Conservation (phyloP, 352 stramenopile species). For the Phytopythium mirpurense region DNA sequence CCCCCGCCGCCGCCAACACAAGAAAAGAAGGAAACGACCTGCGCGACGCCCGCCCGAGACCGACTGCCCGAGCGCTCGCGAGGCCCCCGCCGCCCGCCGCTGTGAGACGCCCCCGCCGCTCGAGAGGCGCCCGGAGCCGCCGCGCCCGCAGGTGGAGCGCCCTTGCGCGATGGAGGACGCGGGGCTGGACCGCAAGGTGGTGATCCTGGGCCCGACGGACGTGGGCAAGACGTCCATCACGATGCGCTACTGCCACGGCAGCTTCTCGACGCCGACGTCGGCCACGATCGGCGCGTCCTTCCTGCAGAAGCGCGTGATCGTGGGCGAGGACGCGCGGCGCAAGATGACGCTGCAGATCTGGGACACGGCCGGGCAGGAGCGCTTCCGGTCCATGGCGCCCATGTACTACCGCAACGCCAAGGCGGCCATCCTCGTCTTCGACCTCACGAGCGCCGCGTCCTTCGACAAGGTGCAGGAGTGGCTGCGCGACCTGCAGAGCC, state of each 20-base stretch:
- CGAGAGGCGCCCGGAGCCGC: not conserved
- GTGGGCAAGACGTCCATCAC: slow-evolving; percentile 88
- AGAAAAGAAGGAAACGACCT: too few species aligned
- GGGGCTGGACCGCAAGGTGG: slow-evolving; percentile 83
- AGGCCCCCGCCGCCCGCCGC: too few species aligned
- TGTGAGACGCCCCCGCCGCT: too few species aligned
- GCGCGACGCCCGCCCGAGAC: too few species aligned
- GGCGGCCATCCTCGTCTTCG: slow-evolving; percentile 84
- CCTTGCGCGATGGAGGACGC: slow-evolving; percentile 78
- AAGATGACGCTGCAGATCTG: slow-evolving; percentile 89
- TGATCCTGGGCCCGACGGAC: slow-evolving; percentile 87
- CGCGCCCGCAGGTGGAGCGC: too few species aligned
- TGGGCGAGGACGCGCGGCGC: slow-evolving; percentile 49
- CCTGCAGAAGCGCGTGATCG: slow-evolving; percentile 79
- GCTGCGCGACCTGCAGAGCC: slow-evolving; percentile 76
- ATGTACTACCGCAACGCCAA: slow-evolving; percentile 91
- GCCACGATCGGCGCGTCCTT: slow-evolving; percentile 85
- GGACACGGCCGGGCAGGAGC: slow-evolving; percentile 75
- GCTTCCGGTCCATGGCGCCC: slow-evolving; percentile 84
- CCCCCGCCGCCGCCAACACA: too few species aligned
- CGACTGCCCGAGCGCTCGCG: too few species aligned
- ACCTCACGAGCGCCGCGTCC: slow-evolving; percentile 65
- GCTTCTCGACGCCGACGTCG: slow-evolving; percentile 79
- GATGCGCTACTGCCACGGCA: slow-evolving; percentile 85
- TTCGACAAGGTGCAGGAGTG: slow-evolving; percentile 88